Evolutionary conservation across 2,329 filamentous ascomycete genomes (phyloP).

Genomic region (Phoma sp.): DNA sequence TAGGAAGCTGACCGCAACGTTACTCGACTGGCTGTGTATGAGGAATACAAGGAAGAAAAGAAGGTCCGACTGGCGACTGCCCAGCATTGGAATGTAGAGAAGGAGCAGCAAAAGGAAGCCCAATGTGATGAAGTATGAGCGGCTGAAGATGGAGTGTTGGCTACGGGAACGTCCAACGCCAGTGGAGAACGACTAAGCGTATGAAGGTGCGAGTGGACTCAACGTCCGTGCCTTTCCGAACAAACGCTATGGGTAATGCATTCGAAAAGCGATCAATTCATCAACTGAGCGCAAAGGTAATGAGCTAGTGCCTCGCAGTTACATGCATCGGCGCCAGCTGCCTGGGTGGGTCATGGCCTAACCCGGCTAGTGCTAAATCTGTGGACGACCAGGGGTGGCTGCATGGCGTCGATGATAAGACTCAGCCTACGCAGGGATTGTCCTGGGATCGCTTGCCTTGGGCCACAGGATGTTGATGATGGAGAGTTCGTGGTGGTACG

Average conservation of each 20-base stretch:
- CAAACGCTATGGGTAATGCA: conserved; percentile 40
- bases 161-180: conserved; percentile 20
- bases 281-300: conserved; percentile 39
- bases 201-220: conserved; percentile 27
- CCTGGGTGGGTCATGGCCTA: conserved; percentile 37
- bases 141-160: conserved; percentile 2
- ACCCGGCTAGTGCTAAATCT: conserved; percentile 29
- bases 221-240: conserved; percentile 37
- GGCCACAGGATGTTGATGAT: conserved; percentile 13
- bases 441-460: conserved; percentile 28
- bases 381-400: conserved; percentile 34
- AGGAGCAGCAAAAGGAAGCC: conserved; percentile 17
- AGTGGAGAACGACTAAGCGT: conserved; percentile 28
- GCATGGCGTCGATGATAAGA: conserved; percentile 39
- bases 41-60: conserved; percentile 19
- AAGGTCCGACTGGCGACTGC: conserved; percentile 15
- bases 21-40: conserved; percentile 25
- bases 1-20: conserved; percentile 36
- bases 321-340: conserved; percentile 16
- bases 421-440: conserved; percentile 30
- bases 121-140: conserved; percentile 10
- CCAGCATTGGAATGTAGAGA: conserved; percentile 17
- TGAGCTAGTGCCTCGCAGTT: conserved; percentile 43
- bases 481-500: conserved; percentile 27
- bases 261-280: conserved; percentile 44